These are phyloP conservation scores for Strobilomyces echinocephalus DNA, from an alignment of 768 basidiomycete genomes.

Conservation along the genomic window DNA sequence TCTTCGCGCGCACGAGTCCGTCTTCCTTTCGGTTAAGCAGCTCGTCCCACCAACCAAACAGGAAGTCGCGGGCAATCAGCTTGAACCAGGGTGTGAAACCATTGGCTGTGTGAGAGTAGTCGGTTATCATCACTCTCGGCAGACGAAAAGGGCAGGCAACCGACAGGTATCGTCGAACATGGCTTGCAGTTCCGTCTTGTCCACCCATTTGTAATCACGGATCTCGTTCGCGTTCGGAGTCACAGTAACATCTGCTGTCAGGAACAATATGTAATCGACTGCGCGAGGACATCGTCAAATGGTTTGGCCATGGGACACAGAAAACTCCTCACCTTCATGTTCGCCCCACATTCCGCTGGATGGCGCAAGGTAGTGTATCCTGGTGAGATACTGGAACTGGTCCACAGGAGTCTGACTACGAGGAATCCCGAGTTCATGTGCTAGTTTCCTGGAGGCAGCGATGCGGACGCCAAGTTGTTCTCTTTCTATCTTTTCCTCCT, in stretches of 20 bases:
- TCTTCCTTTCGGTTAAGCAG: conserved; percentile 57
- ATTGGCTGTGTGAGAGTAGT: conserved; percentile 47
- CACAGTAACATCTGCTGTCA: conserved; percentile 83
- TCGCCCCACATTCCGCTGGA: conserved; percentile 94
- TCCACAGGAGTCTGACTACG: conserved; percentile 69
- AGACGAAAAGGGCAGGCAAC: conserved; percentile 15
- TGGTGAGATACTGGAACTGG: conserved; percentile 88
- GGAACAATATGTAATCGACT: conserved; percentile 98
- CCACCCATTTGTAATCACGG: conserved; percentile 84
- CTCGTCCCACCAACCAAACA: conserved; percentile 99
- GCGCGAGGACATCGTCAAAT: conserved; percentile 10
- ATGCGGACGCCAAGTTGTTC: conserved; percentile 79
- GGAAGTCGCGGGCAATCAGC: conserved; percentile 91
- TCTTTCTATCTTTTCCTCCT: conserved; percentile 70
- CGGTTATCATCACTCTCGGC: background rate
- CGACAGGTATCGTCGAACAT: conserved; percentile 85
- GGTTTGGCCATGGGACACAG: background rate
- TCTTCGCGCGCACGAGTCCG: conserved; percentile 52
- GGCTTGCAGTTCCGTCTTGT: conserved; percentile 79
- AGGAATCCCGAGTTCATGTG: conserved; percentile 95
- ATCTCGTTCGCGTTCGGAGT: conserved; percentile 87
- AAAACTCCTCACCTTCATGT: conserved; percentile 72
- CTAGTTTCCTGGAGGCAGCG: conserved; percentile 93
- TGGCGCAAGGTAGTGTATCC: conserved; percentile 96
- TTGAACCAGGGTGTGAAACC: conserved; percentile 99